Base-by-base conservation (phyloP, 768 basidiomycete genomes). In the Amanita exitialis region DNA sequence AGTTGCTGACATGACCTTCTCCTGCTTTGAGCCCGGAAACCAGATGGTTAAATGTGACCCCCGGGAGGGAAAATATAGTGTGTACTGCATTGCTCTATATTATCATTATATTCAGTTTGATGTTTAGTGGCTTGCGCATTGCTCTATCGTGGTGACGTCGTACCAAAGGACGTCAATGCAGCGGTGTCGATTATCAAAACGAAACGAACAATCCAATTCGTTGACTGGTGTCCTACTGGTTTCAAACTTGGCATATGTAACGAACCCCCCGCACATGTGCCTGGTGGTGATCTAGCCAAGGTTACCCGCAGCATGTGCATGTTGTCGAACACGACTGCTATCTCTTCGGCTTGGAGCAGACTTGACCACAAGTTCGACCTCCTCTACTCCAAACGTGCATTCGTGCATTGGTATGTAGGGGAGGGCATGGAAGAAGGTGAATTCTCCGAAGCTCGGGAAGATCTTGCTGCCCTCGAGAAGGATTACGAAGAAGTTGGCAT, bases 351-450 rank as follows among this genome's bases (percentile, higher is more conserved):
- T 4, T 98, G 95, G 95, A 81, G 80, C 58, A 88, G 93, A 59
- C 80, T 88, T 63, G 95, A 98, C 71, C 86, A 95, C 76, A 98
- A 98, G 70, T 98, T 98, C 68, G 95, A 98, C 65, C 80, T 98
- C 59, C 82, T 98, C 69, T 98, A 95, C 76, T 94, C 93, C 55
- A 96, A 90, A 68, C 88, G 89, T 66, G 90, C 90, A 44, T 90
- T 90, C 57, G 85, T 88, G 21, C 86, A 89, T 66, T 88, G 91
- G 92, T 95, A 94, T 62, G 94, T 96, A 56, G 94, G 94, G 64
- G 94, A 98, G 72, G 95, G 95, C 75, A 97, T 98, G 95, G 95
- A 97, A 66, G 95, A 98, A 76, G 95, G 95, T 69, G 95, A 98
- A 72, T 97, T 97, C 72, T 93, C 91, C 43, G 94, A 96, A 71